A percentile compares a stretch with the other conserved stretches of the same genome.
These are phyloP conservation scores for Clitopilus hobsonii DNA, from an alignment of 768 basidiomycete species.

Conservation along the genomic window DNA sequence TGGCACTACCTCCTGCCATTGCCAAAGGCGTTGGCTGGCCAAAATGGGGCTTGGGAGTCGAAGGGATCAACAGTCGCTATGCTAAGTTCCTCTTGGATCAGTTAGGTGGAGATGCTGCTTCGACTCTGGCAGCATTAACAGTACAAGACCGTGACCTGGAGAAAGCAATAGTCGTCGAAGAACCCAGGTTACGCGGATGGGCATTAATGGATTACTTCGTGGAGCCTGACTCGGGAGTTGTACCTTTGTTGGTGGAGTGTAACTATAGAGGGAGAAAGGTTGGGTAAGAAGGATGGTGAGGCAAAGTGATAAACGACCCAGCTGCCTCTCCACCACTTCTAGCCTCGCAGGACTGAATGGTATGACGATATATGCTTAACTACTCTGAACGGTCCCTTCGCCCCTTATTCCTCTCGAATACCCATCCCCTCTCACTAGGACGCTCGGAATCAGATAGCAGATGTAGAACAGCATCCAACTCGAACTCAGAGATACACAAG, in stretches of 20 bases:
- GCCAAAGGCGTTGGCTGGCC: conserved; percentile 88
- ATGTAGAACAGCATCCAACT: no score
- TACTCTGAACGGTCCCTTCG: no score
- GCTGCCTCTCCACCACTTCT: no score
- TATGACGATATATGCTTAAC: no score
- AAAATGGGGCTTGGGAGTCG: conserved; percentile 67
- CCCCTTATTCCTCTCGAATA: no score
- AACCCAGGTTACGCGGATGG: conserved; percentile 67
- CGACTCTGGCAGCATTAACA: no score
- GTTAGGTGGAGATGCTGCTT: conserved; percentile 31
- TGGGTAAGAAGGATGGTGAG: conserved; percentile 20
- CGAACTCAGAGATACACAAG: no score
- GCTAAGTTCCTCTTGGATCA: conserved; percentile 64
- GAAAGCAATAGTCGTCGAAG: conserved; percentile 10
- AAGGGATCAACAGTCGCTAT: conserved; percentile 80
- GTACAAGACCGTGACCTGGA: conserved; percentile 15
- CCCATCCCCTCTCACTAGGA: no score
- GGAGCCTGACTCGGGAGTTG: conserved; percentile 51
- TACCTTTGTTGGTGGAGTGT: conserved; percentile 71
- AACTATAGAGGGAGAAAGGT: conserved; percentile 52
- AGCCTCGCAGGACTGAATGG: no score
- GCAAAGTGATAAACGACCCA: no score
- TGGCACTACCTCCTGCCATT: conserved; percentile 71
- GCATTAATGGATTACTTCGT: conserved; percentile 69
- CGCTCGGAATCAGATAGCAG: no score